Percentiles rank a stretch among this genome's conserved stretches.
Conservation (phyloP, 2,329 filamentous ascomycete genomes). For the Neonectria punicea region DNA sequence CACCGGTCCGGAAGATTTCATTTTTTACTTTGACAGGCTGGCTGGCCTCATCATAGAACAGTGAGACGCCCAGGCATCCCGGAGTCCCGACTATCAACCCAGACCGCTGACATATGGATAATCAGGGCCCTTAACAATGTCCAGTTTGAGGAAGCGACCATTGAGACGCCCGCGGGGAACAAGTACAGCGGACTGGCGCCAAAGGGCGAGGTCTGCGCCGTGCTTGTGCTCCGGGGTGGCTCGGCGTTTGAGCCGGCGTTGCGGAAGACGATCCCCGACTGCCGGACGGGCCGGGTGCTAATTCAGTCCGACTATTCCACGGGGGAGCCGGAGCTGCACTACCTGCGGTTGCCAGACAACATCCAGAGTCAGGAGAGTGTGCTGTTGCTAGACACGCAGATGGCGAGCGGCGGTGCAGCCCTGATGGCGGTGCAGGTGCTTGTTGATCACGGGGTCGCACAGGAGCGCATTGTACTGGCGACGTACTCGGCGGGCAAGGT, state of each 20-base stretch:
- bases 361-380: constrained; percentile 82
- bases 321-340: constrained; percentile 93
- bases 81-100: not conserved
- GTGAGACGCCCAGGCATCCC: constrained; percentile 52
- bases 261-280: constrained; percentile 91
- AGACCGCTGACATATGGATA: constrained; percentile 12
- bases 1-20: constrained; percentile 87
- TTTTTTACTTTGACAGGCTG: constrained; percentile 96
- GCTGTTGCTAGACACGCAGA: constrained; percentile 90
- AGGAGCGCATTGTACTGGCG: constrained; percentile 88
- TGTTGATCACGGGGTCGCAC: constrained; percentile 88
- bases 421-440: constrained; percentile 98
- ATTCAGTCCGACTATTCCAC: constrained; percentile 90
- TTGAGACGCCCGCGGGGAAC: constrained; percentile 77
- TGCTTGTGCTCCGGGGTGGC: constrained; percentile 89
- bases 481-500: constrained; percentile 90
- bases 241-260: constrained; percentile 89
- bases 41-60: constrained; percentile 85
- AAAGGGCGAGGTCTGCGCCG: constrained; percentile 82
- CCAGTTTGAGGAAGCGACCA: constrained; percentile 69
- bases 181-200: constrained; percentile 77
- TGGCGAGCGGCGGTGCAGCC: constrained; percentile 86
- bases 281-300: constrained; percentile 85
- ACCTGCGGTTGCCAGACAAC: constrained; percentile 79
- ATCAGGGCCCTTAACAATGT: constrained; percentile 79